Evolutionary conservation across 768 basidiomycete genomes (phyloP).

Genomic region (Boletus patriciae): DNA sequence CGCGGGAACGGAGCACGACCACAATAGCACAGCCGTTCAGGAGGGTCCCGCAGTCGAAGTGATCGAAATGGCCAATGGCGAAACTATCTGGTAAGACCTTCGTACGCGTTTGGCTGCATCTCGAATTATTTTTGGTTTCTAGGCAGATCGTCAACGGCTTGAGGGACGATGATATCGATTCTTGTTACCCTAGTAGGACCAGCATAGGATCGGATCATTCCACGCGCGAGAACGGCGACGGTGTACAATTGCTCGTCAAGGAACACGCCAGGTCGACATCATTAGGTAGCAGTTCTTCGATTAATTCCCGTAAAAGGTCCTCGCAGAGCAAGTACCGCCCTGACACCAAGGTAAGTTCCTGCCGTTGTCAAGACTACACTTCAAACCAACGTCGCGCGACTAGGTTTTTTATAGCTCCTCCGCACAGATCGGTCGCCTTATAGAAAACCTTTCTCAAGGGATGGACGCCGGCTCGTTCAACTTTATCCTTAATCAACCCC

Average conservation of each 20-base stretch:
- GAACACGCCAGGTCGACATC: conserved; percentile 69
- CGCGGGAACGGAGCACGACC: conserved; percentile 24
- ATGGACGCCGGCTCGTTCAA: conserved; percentile 86
- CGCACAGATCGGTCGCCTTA: conserved; percentile 78
- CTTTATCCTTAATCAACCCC: conserved; percentile 48
- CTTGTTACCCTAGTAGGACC: conserved; percentile 60
- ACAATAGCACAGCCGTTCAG: conserved; percentile 30
- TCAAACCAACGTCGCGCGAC: conserved; percentile 10
- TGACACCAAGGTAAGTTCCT: conserved; percentile 72
- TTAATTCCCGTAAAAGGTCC: conserved; percentile 60
- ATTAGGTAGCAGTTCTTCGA: conserved; percentile 59
- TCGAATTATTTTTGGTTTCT: conserved; percentile 2
- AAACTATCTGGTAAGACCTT: conserved; percentile 75
- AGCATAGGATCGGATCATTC: conserved; percentile 80
- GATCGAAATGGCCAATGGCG: conserved; percentile 82
- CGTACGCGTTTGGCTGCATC: background rate
- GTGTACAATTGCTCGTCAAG: conserved; percentile 72
- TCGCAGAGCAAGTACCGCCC: conserved; percentile 59
- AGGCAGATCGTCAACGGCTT: conserved; percentile 83
- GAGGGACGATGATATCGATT: conserved; percentile 74
- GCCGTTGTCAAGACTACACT: conserved; percentile 3
- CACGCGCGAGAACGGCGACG: conserved; percentile 43
- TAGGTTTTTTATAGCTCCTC: conserved; percentile 50
- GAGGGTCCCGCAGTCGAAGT: conserved; percentile 71
- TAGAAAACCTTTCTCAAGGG: conserved; percentile 78